Base-by-base conservation (phyloP, 192 early-diverging fungal species). In the Obelidium mucronatum region DNA sequence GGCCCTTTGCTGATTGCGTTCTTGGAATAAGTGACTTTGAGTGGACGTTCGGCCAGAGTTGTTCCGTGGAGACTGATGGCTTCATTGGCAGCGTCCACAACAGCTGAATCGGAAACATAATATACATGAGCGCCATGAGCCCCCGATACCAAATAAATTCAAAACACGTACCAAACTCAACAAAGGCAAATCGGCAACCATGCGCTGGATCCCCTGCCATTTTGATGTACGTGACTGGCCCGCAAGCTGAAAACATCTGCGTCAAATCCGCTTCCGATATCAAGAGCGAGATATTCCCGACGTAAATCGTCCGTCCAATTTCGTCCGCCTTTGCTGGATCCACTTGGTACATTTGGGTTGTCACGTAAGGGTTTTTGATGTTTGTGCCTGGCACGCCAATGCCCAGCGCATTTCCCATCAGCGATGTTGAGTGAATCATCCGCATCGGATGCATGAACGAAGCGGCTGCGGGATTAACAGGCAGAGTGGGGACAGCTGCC, bases 261-360 rank as follows among this genome's bases (percentile, higher is more conserved):
- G 87, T 88, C 78, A 94, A 76, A 64, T 91, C 85, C 34, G 88
- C 82, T 68, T 92, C 91, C 13, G 63, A 76, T 17, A 90, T 87
- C 11, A 74, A 60, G 5, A 80, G 65, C 31, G 84, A 77, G 19
- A 94, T 87, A 77, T 93, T 93, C 37, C 93, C 93, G 39, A 93
- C 90, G 56, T 94, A 94, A 0, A 94, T 76, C 0, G 93, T 94
- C 5, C 92, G 84, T 2, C 91, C 85, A 59, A 93, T 94, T 73
- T 93, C 92, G 39, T 94, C 91, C 0, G 91, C 90, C 67, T 90
- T 89, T 4, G 71, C 72, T 0, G 92, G 91, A 77, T 93, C 91
- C 51, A 85, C 78, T 22, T 88, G 86, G 39, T 87, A 73, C 11
- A 88, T 79, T 1, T 84, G 79, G 22, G 88, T 85, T 13, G 82